Percentiles rank a stretch among this genome's conserved stretches.
phyloP scores from a whole-genome alignment of 225 moss, liverwort and hornwort species.

The Pleurozium schreberi region DNA sequence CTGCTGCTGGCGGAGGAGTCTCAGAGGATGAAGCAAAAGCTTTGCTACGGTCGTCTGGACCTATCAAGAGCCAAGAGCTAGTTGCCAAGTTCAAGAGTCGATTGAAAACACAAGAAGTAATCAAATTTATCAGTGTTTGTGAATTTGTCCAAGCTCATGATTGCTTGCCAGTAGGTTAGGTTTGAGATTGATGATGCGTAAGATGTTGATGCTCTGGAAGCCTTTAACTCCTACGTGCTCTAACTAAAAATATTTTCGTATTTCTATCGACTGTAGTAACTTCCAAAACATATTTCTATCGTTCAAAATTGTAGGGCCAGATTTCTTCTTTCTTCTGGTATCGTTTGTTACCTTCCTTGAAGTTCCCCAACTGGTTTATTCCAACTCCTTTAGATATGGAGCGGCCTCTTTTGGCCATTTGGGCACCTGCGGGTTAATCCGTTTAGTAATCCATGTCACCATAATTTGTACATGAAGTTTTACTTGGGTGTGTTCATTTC shows the following conservation, averaged over 20 bases:
- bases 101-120: constrained; percentile 68
- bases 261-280: not conserved
- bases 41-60: constrained; percentile 67
- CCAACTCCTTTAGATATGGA: not conserved
- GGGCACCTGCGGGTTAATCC: not conserved
- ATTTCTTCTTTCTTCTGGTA: not conserved
- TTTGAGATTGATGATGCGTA: not conserved
- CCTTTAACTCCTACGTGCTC: not conserved
- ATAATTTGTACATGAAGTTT: not conserved
- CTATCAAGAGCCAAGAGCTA: constrained; percentile 96
- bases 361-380: not conserved
- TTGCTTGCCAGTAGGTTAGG: not conserved
- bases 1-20: constrained; percentile 54
- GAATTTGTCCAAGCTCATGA: not conserved
- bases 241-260: not conserved
- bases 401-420: not conserved
- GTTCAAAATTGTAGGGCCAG: not conserved
- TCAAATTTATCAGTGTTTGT: not conserved
- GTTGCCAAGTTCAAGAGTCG: constrained; percentile 93
- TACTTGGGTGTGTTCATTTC: not conserved
- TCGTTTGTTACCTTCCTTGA: not conserved
- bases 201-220: not conserved
- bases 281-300: not conserved
- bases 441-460: not conserved
- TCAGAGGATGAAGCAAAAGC: constrained; percentile 88